A percentile compares a stretch with the other conserved stretches of the same genome.
These are phyloP conservation scores for Fusarium hostae DNA, from an alignment of 2,329 filamentous ascomycete species.

Conservation along the genomic window DNA sequence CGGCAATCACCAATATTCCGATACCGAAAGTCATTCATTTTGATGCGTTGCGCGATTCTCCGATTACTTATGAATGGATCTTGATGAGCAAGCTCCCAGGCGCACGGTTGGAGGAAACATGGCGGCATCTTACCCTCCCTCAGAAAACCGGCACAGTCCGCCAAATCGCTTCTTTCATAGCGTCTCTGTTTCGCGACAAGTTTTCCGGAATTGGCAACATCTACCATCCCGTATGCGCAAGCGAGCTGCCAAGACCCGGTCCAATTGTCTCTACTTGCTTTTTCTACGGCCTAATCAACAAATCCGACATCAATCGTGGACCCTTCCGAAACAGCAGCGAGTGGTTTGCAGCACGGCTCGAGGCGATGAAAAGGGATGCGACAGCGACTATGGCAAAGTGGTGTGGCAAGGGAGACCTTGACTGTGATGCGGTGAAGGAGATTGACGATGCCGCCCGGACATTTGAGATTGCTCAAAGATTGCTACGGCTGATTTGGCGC, in stretches of 20 bases:
- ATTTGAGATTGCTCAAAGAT: conserved; percentile 38
- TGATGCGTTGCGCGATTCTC: conserved; percentile 46
- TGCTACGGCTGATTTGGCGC: conserved; percentile 46
- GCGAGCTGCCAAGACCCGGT: conserved; percentile 14
- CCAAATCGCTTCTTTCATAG: conserved; percentile 9
- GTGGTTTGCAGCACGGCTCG: conserved; percentile 49
- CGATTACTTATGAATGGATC: conserved; percentile 56
- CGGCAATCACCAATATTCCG: conserved; percentile 45
- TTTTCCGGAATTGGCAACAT: conserved; percentile 41
- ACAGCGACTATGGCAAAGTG: not conserved
- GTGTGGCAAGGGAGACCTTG: not conserved
- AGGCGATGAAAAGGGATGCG: conserved; percentile 6
- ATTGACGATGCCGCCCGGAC: conserved; percentile 47
- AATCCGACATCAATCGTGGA: conserved; percentile 49
- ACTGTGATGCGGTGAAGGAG: conserved; percentile 42
- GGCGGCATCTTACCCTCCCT: conserved; percentile 22
- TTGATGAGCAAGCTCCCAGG: conserved; percentile 50
- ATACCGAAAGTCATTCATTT: conserved; percentile 50
- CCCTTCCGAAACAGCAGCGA: conserved; percentile 51
- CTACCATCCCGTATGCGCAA: not conserved
- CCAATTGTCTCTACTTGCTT: conserved; percentile 50
- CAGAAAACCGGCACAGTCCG: conserved; percentile 1
- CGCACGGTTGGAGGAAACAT: conserved; percentile 44
- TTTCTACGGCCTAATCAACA: conserved; percentile 47
- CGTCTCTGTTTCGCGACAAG: conserved; percentile 23